phyloP scores from a whole-genome alignment of 106 monocot species.

The Dendrobium chrysotoxum region DNA sequence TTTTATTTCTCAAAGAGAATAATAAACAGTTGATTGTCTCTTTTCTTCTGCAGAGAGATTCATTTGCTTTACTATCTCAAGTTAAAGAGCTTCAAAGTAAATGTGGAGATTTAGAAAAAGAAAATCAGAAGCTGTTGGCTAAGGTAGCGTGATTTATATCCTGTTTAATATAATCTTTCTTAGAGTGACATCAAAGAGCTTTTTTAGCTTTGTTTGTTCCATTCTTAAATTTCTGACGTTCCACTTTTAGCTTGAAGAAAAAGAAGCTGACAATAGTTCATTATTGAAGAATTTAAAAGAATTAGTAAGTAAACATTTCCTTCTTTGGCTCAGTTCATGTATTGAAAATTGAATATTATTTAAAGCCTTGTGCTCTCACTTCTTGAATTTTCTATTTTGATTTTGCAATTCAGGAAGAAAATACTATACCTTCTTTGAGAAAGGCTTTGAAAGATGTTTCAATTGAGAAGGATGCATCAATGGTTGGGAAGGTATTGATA shows the following conservation, averaged over 20 bases:
- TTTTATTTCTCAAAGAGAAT: not conserved
- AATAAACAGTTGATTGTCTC: not conserved
- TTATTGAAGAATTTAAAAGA: constrained; percentile 55
- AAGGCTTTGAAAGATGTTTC: constrained; percentile 76
- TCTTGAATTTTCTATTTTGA: not conserved
- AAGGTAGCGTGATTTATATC: constrained; percentile 29
- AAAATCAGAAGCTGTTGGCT: constrained; percentile 48
- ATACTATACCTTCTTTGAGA: constrained; percentile 61
- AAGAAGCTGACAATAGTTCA: constrained; percentile 51
- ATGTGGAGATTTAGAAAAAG: constrained; percentile 50
- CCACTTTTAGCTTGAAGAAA: constrained; percentile 55
- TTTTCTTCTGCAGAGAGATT: constrained; percentile 40
- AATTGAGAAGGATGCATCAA: constrained; percentile 90
- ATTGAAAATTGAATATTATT: not conserved
- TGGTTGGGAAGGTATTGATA: constrained; percentile 64
- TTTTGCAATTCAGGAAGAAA: constrained; percentile 50
- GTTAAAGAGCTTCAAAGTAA: constrained; percentile 56
- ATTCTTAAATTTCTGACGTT: not conserved
- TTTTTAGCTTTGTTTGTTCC: not conserved
- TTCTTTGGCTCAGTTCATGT: not conserved
- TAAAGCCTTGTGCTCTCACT: not conserved
- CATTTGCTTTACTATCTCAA: constrained; percentile 27
- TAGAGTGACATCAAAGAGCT: not conserved
- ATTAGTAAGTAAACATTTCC: constrained; percentile 34
- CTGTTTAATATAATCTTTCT: not conserved